Evolutionary conservation across 768 basidiomycete genomes (phyloP).

Genomic region (Suillus variegatus): DNA sequence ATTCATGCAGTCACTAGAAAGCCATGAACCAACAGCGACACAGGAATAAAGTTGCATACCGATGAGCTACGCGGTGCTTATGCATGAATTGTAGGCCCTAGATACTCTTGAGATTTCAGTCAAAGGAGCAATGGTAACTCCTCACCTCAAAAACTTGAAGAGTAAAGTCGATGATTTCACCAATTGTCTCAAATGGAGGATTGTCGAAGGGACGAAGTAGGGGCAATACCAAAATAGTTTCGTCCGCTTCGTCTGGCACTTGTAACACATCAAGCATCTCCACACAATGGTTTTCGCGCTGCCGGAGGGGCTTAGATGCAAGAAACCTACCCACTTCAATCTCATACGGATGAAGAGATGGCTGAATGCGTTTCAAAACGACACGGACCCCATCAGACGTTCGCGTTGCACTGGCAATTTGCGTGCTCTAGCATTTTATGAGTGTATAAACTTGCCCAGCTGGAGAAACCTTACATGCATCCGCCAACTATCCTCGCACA

Average conservation of each 20-base stretch:
- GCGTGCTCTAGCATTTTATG: constrained; percentile 11
- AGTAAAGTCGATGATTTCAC: constrained; percentile 31
- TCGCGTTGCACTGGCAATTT: constrained; percentile 25
- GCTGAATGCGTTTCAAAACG: constrained; percentile 25
- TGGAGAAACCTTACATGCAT: constrained; percentile 20
- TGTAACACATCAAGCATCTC: constrained; percentile 19
- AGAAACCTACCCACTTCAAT: constrained; percentile 17
- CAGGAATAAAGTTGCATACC: background rate
- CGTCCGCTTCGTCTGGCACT: constrained; percentile 11
- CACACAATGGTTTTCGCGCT: constrained; percentile 24
- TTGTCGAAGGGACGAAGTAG: constrained; percentile 24
- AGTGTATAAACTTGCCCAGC: constrained; percentile 20
- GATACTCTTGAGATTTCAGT: background rate
- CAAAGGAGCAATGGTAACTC: background rate
- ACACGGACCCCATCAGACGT: constrained; percentile 27
- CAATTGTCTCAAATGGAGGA: constrained; percentile 23
- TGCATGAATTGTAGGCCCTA: constrained; percentile 15
- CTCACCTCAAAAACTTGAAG: constrained; percentile 27
- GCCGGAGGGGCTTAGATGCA: constrained; percentile 7
- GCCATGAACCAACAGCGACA: constrained; percentile 20
- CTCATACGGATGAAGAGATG: constrained; percentile 16
- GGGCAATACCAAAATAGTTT: constrained; percentile 28
- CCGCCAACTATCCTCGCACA: background rate
- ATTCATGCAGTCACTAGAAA: constrained; percentile 21
- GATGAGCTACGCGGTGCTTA: constrained; percentile 10